A percentile compares a stretch with the other conserved stretches of the same genome.
phyloP scores from a whole-genome alignment of 1,139 yeast genomes.

The Debaryomyces robertsiae region DNA sequence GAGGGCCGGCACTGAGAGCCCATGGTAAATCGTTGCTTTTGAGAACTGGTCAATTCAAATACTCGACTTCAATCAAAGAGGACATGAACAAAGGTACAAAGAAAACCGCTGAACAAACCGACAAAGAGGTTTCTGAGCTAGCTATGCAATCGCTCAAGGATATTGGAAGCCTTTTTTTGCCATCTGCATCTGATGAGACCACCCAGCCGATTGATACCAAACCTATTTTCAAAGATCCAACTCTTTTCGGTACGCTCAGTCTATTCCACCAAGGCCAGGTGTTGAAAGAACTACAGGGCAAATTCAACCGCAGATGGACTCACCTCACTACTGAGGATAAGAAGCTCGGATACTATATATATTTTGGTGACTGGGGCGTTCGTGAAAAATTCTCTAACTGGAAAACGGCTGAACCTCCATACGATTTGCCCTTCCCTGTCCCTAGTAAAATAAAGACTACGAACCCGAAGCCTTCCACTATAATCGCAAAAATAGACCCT shows the following conservation, averaged over 20 bases:
- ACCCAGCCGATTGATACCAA: conserved; percentile 56
- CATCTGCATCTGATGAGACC: conserved; percentile 33
- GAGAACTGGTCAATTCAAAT: not conserved
- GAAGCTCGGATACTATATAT: conserved; percentile 54
- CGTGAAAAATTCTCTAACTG: conserved; percentile 57
- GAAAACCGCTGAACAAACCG: conserved; percentile 22
- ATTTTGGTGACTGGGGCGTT: conserved; percentile 67
- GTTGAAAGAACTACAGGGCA: conserved; percentile 52
- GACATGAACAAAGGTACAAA: not conserved
- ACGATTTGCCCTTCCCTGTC: conserved; percentile 57
- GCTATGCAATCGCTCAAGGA: conserved; percentile 49
- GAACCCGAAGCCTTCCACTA: conserved; percentile 27
- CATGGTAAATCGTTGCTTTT: not conserved
- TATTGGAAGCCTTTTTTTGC: conserved; percentile 40
- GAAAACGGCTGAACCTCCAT: conserved; percentile 43
- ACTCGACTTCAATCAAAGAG: conserved; percentile 4
- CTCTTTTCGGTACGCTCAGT: conserved; percentile 44
- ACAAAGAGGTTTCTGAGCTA: conserved; percentile 41
- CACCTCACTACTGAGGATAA: conserved; percentile 48
- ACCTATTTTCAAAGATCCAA: conserved; percentile 53
- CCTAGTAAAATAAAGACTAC: conserved; percentile 35
- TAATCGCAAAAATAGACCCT: conserved; percentile 31
- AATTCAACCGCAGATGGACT: conserved; percentile 56
- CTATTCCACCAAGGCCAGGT: conserved; percentile 63
- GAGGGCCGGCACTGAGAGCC: not conserved